These are phyloP conservation scores for Noccaea bulbosa DNA, from an alignment of 345 rosid genomes.

Conservation along the genomic window DNA sequence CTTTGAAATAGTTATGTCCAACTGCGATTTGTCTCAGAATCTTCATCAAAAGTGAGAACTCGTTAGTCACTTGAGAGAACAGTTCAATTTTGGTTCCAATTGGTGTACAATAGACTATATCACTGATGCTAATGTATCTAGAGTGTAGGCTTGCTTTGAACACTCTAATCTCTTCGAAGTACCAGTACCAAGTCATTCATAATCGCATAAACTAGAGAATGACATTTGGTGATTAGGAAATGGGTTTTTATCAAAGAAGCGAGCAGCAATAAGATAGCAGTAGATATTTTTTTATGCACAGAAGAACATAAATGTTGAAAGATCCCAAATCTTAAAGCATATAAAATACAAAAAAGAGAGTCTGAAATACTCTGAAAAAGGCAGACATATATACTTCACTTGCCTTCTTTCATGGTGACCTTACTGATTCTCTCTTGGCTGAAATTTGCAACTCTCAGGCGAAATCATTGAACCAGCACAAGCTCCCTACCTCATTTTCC, in stretches of 20 bases:
- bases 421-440: conserved; percentile 26
- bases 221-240: not conserved
- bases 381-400: conserved; percentile 3
- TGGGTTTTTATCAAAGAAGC: not conserved
- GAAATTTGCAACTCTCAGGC: conserved; percentile 14
- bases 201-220: not conserved
- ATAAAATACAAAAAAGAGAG: conserved; percentile 14
- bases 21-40: not conserved
- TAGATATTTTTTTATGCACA: not conserved
- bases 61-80: not conserved
- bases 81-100: not conserved
- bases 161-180: not conserved
- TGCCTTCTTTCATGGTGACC: conserved; percentile 16
- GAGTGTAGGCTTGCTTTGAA: no score
- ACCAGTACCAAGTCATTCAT: not conserved
- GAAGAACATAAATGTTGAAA: not conserved
- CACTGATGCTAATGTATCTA: no score
- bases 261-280: not conserved
- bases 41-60: not conserved
- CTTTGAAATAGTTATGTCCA: not conserved
- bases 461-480: conserved; percentile 14
- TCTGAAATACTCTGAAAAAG: not conserved
- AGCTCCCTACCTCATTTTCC: not conserved
- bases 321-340: conserved; percentile 15
- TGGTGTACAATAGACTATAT: no score